Evolutionary conservation across 2,329 filamentous ascomycete species (phyloP).

Genomic region (Paradendryphiella salina): DNA sequence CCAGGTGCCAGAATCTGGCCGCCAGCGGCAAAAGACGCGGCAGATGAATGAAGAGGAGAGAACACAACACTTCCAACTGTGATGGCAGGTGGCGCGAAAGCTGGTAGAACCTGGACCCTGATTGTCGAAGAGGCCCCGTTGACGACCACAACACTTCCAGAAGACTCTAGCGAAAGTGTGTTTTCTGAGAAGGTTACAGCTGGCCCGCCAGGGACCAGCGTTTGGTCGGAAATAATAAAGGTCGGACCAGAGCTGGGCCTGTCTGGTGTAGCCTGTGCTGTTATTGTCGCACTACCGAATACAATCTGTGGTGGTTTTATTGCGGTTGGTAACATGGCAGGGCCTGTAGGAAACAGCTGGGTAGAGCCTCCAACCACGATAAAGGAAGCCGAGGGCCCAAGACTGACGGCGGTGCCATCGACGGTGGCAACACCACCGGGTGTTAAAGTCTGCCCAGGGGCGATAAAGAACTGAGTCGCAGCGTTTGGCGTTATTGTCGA

Average conservation of each 20-base stretch:
- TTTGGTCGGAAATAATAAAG: conserved; percentile 48
- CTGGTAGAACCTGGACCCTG: conserved; percentile 22
- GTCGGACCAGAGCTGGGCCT: conserved; percentile 15
- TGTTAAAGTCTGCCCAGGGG: conserved; percentile 44
- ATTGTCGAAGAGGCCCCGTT: conserved; percentile 44
- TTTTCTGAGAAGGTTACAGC: conserved; percentile 38
- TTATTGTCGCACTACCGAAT: conserved; percentile 37
- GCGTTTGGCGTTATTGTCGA: conserved; percentile 50
- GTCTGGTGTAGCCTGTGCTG: conserved; percentile 17
- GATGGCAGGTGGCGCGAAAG: conserved; percentile 24
- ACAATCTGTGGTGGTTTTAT: conserved; percentile 23
- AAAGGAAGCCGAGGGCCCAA: conserved; percentile 46
- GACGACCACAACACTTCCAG: conserved; percentile 35
- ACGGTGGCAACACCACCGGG: conserved; percentile 48
- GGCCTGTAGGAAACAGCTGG: conserved; percentile 28
- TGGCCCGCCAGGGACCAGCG: conserved; percentile 42
- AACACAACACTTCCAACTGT: conserved; percentile 24
- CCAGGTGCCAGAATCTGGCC: conserved; percentile 44
- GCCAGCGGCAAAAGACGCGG: conserved; percentile 44
- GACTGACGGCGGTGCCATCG: conserved; percentile 47
- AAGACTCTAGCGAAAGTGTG: conserved; percentile 37
- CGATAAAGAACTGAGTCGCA: conserved; percentile 52
- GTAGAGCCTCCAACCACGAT: conserved; percentile 49
- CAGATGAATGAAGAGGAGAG: conserved; percentile 28
- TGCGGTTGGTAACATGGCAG: conserved; percentile 3